A percentile compares a stretch with the other conserved stretches of the same genome.
phyloP scores from a whole-genome alignment of 352 stramenopile genomes.

The Blastocystis sp. region DNA sequence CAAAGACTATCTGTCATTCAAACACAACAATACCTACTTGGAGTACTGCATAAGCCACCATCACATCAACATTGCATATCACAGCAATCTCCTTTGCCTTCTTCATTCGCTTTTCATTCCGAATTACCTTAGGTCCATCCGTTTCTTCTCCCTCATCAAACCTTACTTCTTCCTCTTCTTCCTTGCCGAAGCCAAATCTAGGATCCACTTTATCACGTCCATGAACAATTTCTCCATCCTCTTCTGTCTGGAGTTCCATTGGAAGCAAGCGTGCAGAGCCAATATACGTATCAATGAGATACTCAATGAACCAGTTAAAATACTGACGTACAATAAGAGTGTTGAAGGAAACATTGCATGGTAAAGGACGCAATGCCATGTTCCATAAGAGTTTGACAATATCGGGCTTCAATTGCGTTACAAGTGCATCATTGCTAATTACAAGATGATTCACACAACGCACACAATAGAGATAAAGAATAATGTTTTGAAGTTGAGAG shows the following conservation, averaged over 20 bases:
- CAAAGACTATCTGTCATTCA: not conserved
- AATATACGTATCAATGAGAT: conserved; percentile 41
- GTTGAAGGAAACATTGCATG: conserved; percentile 60
- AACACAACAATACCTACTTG: not conserved
- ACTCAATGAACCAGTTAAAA: conserved; percentile 67
- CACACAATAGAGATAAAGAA: conserved; percentile 43
- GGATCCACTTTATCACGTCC: conserved; percentile 2
- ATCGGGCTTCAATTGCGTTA: not conserved
- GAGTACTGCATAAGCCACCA: conserved; percentile 27
- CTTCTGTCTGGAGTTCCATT: conserved; percentile 50
- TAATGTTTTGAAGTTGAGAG: conserved; percentile 46
- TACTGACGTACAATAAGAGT: conserved; percentile 59
- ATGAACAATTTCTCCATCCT: not conserved
- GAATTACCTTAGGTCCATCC: conserved; percentile 23
- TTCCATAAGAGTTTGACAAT: not conserved
- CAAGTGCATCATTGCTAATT: conserved; percentile 18
- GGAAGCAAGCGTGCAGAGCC: conserved; percentile 25
- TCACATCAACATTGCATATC: not conserved
- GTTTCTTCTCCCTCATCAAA: not conserved
- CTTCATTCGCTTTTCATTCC: conserved; percentile 42
- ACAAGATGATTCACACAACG: conserved; percentile 43
- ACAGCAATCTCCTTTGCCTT: not conserved
- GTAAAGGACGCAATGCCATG: conserved; percentile 13
- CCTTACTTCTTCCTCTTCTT: conserved; percentile 10
- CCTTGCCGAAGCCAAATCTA: conserved; percentile 14